phyloP scores from a whole-genome alignment of 768 basidiomycete species.

The Russula lepida region DNA sequence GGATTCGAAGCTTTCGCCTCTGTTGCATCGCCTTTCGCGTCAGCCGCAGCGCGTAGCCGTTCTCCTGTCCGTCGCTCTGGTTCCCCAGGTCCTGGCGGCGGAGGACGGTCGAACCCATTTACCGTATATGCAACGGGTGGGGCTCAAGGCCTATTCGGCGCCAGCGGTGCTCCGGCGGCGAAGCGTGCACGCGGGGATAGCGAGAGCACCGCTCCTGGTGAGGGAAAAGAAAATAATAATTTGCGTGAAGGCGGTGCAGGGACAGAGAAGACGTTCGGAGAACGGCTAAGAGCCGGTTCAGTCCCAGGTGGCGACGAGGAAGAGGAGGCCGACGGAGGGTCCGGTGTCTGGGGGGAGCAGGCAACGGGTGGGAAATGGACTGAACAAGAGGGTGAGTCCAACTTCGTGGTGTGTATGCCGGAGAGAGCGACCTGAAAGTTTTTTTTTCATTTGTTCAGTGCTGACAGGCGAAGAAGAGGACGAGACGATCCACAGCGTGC shows the following conservation, averaged over 20 bases:
- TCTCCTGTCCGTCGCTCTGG: conserved; percentile 34
- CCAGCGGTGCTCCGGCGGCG: conserved; percentile 34
- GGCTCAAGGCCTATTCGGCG: conserved; percentile 36
- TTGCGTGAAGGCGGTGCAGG: conserved; percentile 3
- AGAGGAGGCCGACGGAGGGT: conserved; percentile 27
- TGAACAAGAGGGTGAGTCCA: conserved; percentile 57
- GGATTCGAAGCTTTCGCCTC: conserved; percentile 53
- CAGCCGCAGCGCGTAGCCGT: conserved; percentile 46
- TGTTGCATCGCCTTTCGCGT: conserved; percentile 43
- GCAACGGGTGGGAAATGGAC: conserved; percentile 41
- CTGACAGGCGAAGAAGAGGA: conserved; percentile 79
- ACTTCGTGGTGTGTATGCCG: background rate
- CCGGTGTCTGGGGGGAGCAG: conserved; percentile 40
- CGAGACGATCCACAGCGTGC: conserved; percentile 63
- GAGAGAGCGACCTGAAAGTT: background rate
- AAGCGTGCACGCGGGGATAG: conserved; percentile 42
- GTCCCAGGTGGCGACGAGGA: conserved; percentile 45
- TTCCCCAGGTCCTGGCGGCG: conserved; percentile 43
- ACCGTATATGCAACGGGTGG: conserved; percentile 42
- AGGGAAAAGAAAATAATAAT: conserved; percentile 20
- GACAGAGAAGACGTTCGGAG: conserved; percentile 42
- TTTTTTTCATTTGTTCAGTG: conserved; percentile 34
- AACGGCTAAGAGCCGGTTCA: conserved; percentile 49
- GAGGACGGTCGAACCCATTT: conserved; percentile 33
- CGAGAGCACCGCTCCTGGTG: conserved; percentile 18